Evolutionary conservation across 208 protist species (phyloP), one percentile per base, ranked within the genome.

Genomic region (Trypanosoma vivax): DNA sequence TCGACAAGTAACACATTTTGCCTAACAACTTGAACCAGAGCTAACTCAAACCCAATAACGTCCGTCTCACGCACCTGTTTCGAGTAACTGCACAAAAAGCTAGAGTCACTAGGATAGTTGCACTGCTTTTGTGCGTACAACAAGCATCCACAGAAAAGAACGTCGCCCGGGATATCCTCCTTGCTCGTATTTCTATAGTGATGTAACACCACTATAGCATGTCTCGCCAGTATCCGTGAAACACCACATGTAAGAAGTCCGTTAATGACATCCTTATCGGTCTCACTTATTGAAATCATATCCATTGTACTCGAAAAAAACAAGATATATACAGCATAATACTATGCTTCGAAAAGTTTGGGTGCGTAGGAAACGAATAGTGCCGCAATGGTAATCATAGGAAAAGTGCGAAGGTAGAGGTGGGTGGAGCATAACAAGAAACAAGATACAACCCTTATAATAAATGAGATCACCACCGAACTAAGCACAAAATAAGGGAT

Each of bases 1-100:
- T 94, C 83, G 11, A 88, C 63, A 13, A 94, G 69, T 9, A 92
- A 37, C 1, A 83, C 62, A 46, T 84, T 81, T 29, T 65, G 63
- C 13, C 76, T 51, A 16, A 91, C 65, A 10, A 61, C 63, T 41
- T 92, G 65, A 2, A 84, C 63, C 0, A 94, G 38, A 10, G 78
- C 53, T 28, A 87, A 48, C 49, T 94, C 83, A 27, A 83, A 34
- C 11, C 68, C 78, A 9, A 79, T 75, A n/a, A 85, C 66, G 19
- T 89, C 74, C 23, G 43, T 50, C 35, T 83, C 70, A 45, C 52
- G 61, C 11, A 48, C 55, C 38, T 25, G 24, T 37, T 38, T 24
- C 30, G 52, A 53, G 30, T 35, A 60, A 25, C 54, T 16, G 23
- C 16, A 47, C 18, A 57, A 5, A 56, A 47, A 23, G n/a, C 47